Percentiles rank a stretch among this genome's conserved stretches.
These are phyloP conservation scores for Xylaria digitata DNA, from an alignment of 2,329 filamentous ascomycete species.

Conservation along the genomic window DNA sequence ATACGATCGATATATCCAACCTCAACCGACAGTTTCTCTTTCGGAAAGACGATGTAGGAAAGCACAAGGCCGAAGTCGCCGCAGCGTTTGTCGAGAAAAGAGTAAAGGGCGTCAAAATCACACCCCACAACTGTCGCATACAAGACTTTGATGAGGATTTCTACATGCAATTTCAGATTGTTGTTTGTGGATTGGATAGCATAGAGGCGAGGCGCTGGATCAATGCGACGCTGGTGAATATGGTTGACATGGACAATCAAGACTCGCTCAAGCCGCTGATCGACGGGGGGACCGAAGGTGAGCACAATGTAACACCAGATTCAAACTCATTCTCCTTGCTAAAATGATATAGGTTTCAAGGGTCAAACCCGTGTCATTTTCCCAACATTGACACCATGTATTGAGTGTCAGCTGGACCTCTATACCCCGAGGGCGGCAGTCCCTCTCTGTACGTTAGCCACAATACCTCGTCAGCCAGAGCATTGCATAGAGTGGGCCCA, in stretches of 20 bases:
- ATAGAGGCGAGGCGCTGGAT: constrained; percentile 99
- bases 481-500: constrained; percentile 99
- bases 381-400: constrained; percentile 92
- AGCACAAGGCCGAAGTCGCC: constrained; percentile 92
- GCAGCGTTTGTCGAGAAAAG: constrained; percentile 90
- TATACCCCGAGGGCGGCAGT: constrained; percentile 97
- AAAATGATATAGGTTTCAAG: constrained; percentile 78
- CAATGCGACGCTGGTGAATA: constrained; percentile 89
- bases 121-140: constrained; percentile 91
- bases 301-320: constrained; percentile 25
- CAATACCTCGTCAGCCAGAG: constrained; percentile 94
- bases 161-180: constrained; percentile 95
- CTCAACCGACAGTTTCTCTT: constrained; percentile 98
- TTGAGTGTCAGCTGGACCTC: constrained; percentile 99
- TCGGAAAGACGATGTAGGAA: constrained; percentile 89
- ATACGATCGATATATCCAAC: constrained; percentile 98
- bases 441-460: constrained; percentile 94
- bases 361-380: constrained; percentile 93
- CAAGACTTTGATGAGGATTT: constrained; percentile 97
- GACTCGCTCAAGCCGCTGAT: constrained; percentile 94
- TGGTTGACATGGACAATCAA: constrained; percentile 85
- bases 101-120: constrained; percentile 91
- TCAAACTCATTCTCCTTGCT: constrained; percentile 20
- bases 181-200: constrained; percentile 95
- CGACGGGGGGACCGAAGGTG: constrained; percentile 93